Evolutionary conservation across 805 yeast species (phyloP), one percentile per base, ranked within the genome.

Genomic region (Candida nitratophila): DNA sequence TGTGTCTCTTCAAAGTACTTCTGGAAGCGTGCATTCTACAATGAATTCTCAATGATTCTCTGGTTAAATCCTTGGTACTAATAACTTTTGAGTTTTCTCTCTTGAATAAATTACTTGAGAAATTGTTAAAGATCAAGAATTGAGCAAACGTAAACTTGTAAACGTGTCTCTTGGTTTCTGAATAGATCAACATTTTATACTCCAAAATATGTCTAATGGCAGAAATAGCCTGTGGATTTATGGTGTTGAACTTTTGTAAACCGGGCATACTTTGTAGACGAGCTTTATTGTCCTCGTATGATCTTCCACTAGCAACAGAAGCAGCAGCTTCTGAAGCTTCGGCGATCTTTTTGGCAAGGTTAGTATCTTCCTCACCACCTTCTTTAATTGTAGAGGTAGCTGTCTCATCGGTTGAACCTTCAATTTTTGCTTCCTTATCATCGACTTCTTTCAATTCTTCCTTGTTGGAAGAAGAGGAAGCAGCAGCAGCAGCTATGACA

Each of bases 31-130:
- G 37, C 37, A 34, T 34, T 34, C 37, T 34, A 34, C 37, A 34
- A 34, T 34, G 37, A 20, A 34, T 34, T 34, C 37, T 34, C 20
- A 34, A 34, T 8, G 37, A 34, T 34, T 34, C 37, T 34, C 37
- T 34, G 8, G 22, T 19, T 12, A 19, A 19, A 34, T 34, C 37
- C 12, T 34, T 34, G 4, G 37, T 34, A 16, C 24, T 34, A 34
- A 34, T 34, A 34, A 34, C 37, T 34, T 34, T 34, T 34, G 37
- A 34, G 12, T 34, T 34, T 34, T 34, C 37, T 34, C 37, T 34
- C 12, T 34, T 34, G 17, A 34, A 34, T 34, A 34, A 34, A 34
- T 34, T 34, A 20, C 37, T 34, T 19, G 37, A 17, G 20, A 34
- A 34, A 34, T 34, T 34, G 15, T 34, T 34, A 34, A 34, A 34